Evolutionary conservation across 2,329 filamentous ascomycete genomes (phyloP), one percentile per base, ranked within the genome.

Genomic region (Alternaria alternata): DNA sequence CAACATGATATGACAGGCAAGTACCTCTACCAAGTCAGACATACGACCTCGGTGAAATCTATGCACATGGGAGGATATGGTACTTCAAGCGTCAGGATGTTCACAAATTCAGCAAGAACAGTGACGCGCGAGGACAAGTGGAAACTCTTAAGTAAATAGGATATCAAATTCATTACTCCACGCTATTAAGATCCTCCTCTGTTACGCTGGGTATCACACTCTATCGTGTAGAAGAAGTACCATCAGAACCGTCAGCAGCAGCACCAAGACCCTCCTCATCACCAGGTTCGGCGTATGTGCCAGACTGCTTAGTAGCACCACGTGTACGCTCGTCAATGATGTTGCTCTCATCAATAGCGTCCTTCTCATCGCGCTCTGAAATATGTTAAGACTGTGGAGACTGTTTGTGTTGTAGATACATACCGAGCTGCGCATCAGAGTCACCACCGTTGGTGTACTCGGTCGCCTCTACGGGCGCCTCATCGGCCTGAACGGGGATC

Each of bases 201-300:
- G 11, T 11, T 5, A 5, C 1, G n/a, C 0, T 0, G 5, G 16
- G 11, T 34, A 28, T 51, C 24, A 11, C 7, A 20, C 4, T 39
- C 26, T 56, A 60, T 20, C 57, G 46, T 1, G 34, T 42, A 18
- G 73, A 49, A 30, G 73, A 75, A 0, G 72, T 78, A 3, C 76
- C 76, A 59, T 81, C 75, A 7, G 75, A 65, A 0, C 69, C 63
- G 5, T 69, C 73, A n/a, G 78, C 71, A 39, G 80, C 67, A 28
- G 73, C 66, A 61, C 84, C 81, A 51, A 82, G 65, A 16, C 79
- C 75, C 73, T 85, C 83, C 56, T 85, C 82, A 64, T 85, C 84
- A 30, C 81, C 81, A n/a, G 83, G 84, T 78, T 86, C 83, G 1
- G 70, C 63, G 65, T 85, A 85, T 0, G 77, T 75, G 18, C 83